These are phyloP conservation scores for Cyclospora cayetanensis DNA, from an alignment of 169 alveolate genomes.

Conservation along the genomic window DNA sequence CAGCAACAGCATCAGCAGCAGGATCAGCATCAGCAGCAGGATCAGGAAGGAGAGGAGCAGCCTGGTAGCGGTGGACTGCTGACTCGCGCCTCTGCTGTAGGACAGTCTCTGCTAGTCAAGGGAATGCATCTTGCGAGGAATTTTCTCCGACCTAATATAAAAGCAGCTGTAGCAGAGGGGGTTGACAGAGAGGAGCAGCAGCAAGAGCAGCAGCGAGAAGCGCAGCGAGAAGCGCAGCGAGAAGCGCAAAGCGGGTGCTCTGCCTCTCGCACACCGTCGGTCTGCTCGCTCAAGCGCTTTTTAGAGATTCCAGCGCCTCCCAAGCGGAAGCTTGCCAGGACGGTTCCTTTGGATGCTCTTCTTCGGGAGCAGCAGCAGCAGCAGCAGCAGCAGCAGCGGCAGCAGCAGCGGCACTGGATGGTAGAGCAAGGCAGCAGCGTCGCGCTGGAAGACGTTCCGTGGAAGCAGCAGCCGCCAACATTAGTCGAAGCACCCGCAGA, in stretches of 20 bases:
- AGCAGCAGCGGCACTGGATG: constrained; percentile 19
- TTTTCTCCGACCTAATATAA: neutral
- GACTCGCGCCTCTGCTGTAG: constrained; percentile 12
- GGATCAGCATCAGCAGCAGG: constrained; percentile 15
- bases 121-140: constrained; percentile 7
- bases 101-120: neutral
- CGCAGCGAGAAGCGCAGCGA: constrained; percentile 33
- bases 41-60: constrained; percentile 10
- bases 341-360: neutral
- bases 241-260: too few relatives aligned
- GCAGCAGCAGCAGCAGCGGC: neutral
- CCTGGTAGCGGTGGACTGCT: neutral
- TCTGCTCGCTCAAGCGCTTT: neutral
- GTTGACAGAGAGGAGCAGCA: neutral
- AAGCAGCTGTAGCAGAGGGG: neutral
- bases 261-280: constrained; percentile 17
- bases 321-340: neutral
- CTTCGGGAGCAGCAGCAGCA: constrained; percentile 5
- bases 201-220: constrained; percentile 6
- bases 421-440: too few relatives aligned
- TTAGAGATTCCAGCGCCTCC: neutral
- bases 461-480: too few relatives aligned
- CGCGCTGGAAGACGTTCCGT: too few relatives aligned
- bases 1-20: neutral
- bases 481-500: too few relatives aligned